A percentile compares a stretch with the other conserved stretches of the same genome.
These are phyloP conservation scores for Phyllosticta paracitricarpa DNA, from an alignment of 2,329 filamentous ascomycete genomes.

Conservation along the genomic window DNA sequence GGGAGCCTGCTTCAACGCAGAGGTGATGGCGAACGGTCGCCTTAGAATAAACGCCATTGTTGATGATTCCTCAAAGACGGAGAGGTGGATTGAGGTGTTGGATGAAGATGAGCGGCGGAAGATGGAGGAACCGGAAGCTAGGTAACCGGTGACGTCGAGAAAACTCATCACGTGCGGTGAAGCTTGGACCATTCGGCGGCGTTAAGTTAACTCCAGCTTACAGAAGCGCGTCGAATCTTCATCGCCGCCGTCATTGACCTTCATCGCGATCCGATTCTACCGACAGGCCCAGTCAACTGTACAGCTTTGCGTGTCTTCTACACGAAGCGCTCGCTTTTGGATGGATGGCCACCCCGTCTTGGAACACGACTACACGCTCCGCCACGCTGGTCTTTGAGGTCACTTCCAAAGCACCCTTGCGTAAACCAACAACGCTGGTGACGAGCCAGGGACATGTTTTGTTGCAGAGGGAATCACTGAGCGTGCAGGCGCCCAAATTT, in stretches of 20 bases:
- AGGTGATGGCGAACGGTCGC: conserved; percentile 53
- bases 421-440: too few species aligned
- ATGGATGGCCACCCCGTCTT: too few species aligned
- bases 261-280: background rate
- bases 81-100: background rate
- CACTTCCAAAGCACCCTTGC: too few species aligned
- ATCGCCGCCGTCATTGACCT: background rate
- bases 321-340: too few species aligned
- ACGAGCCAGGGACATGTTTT: too few species aligned
- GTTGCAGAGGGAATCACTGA: too few species aligned
- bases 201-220: conserved; percentile 4
- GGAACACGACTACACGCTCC: too few species aligned
- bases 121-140: conserved; percentile 2
- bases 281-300: background rate
- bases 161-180: background rate
- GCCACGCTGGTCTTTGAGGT: too few species aligned
- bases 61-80: background rate
- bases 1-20: conserved; percentile 47
- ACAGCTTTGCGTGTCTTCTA: too few species aligned
- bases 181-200: background rate
- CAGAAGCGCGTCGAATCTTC: conserved; percentile 7
- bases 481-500: too few species aligned
- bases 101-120: background rate
- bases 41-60: conserved; percentile 56
- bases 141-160: conserved; percentile 5